phyloP scores from a whole-genome alignment of 1,284 basidiomycete species.

The Ceratobasidium sp. region DNA sequence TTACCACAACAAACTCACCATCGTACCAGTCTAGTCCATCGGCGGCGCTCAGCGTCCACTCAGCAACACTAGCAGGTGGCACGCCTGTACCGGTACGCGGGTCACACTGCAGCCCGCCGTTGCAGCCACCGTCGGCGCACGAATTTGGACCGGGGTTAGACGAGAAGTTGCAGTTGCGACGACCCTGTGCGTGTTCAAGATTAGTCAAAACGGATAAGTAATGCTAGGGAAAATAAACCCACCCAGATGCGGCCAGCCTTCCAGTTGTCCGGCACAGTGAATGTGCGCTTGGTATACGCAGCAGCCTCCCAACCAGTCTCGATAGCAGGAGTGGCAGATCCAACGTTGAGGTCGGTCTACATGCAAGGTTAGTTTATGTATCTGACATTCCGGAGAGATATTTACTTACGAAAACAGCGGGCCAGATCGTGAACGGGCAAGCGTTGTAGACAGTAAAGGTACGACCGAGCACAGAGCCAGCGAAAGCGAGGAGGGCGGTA shows the following conservation, averaged over 20 bases:
- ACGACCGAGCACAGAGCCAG: conserved; percentile 56
- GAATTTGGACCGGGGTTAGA: conserved; percentile 65
- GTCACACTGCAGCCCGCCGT: conserved; percentile 67
- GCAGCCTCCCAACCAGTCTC: conserved; percentile 62
- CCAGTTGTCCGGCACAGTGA: conserved; percentile 56
- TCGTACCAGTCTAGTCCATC: conserved; percentile 50
- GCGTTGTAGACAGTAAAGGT: conserved; percentile 57
- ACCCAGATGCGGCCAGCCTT: conserved; percentile 65
- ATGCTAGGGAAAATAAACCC: neutral
- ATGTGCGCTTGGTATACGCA: conserved; percentile 58
- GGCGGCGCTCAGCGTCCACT: conserved; percentile 49
- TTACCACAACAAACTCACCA: conserved; percentile 5
- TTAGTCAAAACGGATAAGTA: neutral
- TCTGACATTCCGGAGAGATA: neutral
- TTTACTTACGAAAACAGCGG: conserved; percentile 39
- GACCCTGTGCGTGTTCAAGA: conserved; percentile 54
- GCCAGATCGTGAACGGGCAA: conserved; percentile 48
- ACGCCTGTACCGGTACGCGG: no score
- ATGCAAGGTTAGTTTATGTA: neutral
- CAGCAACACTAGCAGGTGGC: no score
- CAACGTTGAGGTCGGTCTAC: conserved; percentile 49
- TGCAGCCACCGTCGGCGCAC: conserved; percentile 63
- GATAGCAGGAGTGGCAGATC: conserved; percentile 51
- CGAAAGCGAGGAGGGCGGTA: conserved; percentile 52
- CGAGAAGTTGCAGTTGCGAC: conserved; percentile 10